Base-by-base conservation (phyloP, 2,329 filamentous ascomycete genomes). In the Coniochaeta prunicola region DNA sequence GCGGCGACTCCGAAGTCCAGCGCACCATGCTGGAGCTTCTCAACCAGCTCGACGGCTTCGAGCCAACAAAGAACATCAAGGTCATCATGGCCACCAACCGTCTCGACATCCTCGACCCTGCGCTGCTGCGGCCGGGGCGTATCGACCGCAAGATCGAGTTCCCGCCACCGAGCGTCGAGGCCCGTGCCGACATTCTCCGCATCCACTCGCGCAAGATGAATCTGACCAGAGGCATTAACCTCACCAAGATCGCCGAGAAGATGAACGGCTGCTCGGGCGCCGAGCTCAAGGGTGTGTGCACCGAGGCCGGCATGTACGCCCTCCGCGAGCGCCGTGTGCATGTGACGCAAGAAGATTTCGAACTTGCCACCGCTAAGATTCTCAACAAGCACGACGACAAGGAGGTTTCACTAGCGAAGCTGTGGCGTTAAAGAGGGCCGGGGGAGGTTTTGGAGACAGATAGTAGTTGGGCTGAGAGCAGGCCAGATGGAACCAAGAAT, bases 341-440 rank as follows among this genome's bases (percentile, higher is more conserved):
- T 74, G 94, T 99, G 65, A 99, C 94, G 38, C 94, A 99, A 74
- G 94, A 99, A 77, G 94, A 99, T 76, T 99, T 99, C 73, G 94
- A 99, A 74, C 83, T 99, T 63, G 94, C 94, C 34, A 99, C 94
- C 7, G 94, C 94, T 72, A 99, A 99, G 89, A 93, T 99, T 61
- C 84, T 99, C 73, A 97, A 99, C 85, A 97, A 97, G 83, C 94
- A 97, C 74, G 94, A 97, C 70, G 94, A 99, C 76, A 97, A 97
- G 84, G 92, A 96, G 74, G 90, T 92, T 67, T 92, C 88, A 70
- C 80, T 96, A 69, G 89, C 88, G 71, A 96, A 96, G 78, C 80
- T 96, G 69, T 96, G 78, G 77, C 65, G 66, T 53, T 69, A 64
- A 58, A 19, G 2, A 50, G n/a, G 45, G 4, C n/a, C n/a, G 7